A percentile compares a stretch with the other conserved stretches of the same genome.
phyloP scores from a whole-genome alignment of 2,329 filamentous ascomycete genomes.

The Madurella mycetomatis region DNA sequence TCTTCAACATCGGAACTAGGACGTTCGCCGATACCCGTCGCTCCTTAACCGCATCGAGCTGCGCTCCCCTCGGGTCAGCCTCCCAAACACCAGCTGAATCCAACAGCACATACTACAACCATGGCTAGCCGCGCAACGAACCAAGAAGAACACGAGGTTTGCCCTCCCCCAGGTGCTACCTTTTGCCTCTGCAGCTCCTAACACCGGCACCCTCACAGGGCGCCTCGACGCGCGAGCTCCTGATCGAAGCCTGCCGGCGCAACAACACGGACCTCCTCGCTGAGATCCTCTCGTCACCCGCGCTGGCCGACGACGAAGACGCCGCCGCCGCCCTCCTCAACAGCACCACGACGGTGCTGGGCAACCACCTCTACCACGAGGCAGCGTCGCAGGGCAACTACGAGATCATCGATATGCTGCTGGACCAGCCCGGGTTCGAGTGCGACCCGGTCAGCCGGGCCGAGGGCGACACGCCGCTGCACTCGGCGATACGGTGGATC shows the following conservation, averaged over 20 bases:
- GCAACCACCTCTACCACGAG: constrained; percentile 84
- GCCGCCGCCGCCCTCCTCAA: constrained; percentile 78
- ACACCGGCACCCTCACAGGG: constrained; percentile 50
- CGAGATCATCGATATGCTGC: constrained; percentile 74
- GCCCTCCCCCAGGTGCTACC: neutral
- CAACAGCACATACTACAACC: neutral
- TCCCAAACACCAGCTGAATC: neutral
- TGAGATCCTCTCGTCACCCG: constrained; percentile 62
- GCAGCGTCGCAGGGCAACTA: constrained; percentile 83
- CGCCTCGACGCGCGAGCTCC: constrained; percentile 75
- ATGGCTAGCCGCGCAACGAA: constrained; percentile 22
- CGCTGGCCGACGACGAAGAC: constrained; percentile 40
- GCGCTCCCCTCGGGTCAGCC: neutral
- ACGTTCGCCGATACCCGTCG: too few relatives aligned
- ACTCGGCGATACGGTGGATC: constrained; percentile 72
- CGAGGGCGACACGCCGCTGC: constrained; percentile 74
- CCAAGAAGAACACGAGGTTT: constrained; percentile 30
- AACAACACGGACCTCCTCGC: constrained; percentile 85
- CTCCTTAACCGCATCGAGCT: too few relatives aligned
- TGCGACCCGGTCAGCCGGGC: constrained; percentile 71
- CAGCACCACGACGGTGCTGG: constrained; percentile 76
- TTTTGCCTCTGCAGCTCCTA: neutral
- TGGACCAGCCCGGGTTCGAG: constrained; percentile 80
- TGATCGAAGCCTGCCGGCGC: constrained; percentile 88
- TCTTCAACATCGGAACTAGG: too few relatives aligned